Percentiles rank a stretch among this genome's conserved stretches.
phyloP scores from a whole-genome alignment of 495 filamentous ascomycete species.

The Aspergillus bridgeri region DNA sequence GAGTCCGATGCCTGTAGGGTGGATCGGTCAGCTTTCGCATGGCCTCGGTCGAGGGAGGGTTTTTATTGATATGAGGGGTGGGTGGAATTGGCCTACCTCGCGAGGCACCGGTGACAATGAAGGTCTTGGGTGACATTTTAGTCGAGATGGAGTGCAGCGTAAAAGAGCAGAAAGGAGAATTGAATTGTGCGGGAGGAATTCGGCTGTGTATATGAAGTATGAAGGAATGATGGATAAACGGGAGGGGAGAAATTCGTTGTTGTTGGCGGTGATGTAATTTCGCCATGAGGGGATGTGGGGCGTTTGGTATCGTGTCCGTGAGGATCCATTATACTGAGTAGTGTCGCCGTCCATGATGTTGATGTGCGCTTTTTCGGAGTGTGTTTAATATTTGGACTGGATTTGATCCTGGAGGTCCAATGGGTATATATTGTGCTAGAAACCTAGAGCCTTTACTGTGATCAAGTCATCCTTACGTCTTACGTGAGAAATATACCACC shows the following conservation, averaged over 20 bases:
- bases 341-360: too few species aligned
- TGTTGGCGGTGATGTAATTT: slow-evolving; percentile 3
- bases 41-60: not conserved
- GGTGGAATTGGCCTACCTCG: slow-evolving; percentile 40
- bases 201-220: too few species aligned
- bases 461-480: too few species aligned
- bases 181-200: not conserved
- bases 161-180: not conserved
- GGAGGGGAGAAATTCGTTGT: not conserved
- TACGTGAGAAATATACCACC: too few species aligned
- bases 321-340: too few species aligned
- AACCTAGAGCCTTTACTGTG: too few species aligned
- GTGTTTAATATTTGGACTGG: too few species aligned
- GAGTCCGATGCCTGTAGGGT: slow-evolving; percentile 70
- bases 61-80: slow-evolving; percentile 5
- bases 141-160: not conserved
- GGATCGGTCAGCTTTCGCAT: slow-evolving; percentile 2
- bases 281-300: not conserved
- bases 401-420: too few species aligned
- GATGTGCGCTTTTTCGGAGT: too few species aligned
- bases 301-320: too few species aligned
- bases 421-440: too few species aligned
- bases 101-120: slow-evolving; percentile 63
- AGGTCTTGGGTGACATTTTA: slow-evolving; percentile 47
- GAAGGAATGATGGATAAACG: too few species aligned